Evolutionary conservation across 2,329 filamentous ascomycete species (phyloP).

Genomic region (Talaromyces sp.): DNA sequence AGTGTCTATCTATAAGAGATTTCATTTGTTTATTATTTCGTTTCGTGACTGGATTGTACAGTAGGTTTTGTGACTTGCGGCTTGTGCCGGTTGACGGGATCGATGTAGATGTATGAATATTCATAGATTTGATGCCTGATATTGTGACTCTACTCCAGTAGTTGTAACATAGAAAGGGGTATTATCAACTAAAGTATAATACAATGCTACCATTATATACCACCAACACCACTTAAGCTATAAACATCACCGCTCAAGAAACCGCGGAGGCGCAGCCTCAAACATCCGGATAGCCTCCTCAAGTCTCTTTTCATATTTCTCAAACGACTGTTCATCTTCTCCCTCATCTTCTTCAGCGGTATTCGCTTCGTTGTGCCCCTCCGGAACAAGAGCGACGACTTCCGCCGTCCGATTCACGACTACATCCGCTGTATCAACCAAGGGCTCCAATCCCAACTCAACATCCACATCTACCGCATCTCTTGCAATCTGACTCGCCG

Average conservation of each 20-base stretch:
- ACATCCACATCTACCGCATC: not conserved
- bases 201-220: not conserved
- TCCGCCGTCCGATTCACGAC: too few species aligned
- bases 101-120: slow-evolving; percentile 3
- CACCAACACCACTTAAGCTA: not conserved
- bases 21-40: slow-evolving; percentile 1
- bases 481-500: not conserved
- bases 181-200: not conserved
- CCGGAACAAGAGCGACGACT: too few species aligned
- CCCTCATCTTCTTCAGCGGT: slow-evolving; percentile 20
- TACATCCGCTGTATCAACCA: not conserved
- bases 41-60: slow-evolving; percentile 6
- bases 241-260: slow-evolving; percentile 18
- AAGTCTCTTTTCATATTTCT: slow-evolving; percentile 25
- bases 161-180: not conserved
- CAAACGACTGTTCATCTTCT: slow-evolving; percentile 20
- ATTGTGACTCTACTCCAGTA: not conserved
- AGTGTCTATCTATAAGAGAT: not conserved
- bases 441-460: not conserved
- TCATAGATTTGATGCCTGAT: not conserved
- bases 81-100: not conserved
- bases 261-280: slow-evolving; percentile 26
- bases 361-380: too few species aligned
- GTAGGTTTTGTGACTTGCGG: not conserved
- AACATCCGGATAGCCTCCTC: slow-evolving; percentile 25